Evolutionary conservation across 768 basidiomycete genomes (phyloP).

Genomic region (Dentipellis fragilis): DNA sequence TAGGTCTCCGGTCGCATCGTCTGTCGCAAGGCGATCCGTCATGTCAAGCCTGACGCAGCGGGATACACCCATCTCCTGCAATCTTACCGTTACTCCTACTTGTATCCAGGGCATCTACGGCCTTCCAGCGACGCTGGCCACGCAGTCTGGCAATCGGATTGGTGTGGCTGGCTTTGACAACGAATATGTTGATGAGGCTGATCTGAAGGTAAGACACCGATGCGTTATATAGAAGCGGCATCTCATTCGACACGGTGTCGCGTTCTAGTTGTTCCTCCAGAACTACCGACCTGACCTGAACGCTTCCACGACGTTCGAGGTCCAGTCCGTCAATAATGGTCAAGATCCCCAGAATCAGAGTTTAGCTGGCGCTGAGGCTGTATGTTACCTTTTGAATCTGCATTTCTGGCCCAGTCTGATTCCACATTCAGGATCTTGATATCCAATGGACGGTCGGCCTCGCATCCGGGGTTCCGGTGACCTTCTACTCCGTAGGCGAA

Average conservation of each 20-base stretch:
- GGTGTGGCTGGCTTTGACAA: background rate
- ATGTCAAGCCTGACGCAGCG: background rate
- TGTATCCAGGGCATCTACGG: constrained; percentile 1
- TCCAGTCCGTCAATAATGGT: constrained; percentile 29
- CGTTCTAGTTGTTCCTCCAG: constrained; percentile 16
- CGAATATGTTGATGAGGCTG: background rate
- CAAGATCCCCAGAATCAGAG: constrained; percentile 20
- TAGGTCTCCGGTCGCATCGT: background rate
- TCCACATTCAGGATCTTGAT: constrained; percentile 18
- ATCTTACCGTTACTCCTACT: background rate
- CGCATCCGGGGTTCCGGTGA: constrained; percentile 14
- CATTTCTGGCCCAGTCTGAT: background rate
- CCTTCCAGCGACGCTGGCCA: background rate
- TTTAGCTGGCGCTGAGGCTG: constrained; percentile 27
- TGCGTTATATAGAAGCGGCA: background rate
- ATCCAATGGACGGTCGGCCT: constrained; percentile 19
- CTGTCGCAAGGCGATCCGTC: background rate
- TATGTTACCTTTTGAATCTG: constrained; percentile 8
- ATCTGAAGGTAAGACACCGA: background rate
- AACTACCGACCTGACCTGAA: constrained; percentile 23
- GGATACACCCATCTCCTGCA: background rate
- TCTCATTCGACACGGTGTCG: background rate
- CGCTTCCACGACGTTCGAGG: constrained; percentile 23
- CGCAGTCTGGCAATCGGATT: background rate
- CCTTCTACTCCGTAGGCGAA: constrained; percentile 18